phyloP scores from a whole-genome alignment of 306 rosid species.

The Boehmeria nivea region DNA sequence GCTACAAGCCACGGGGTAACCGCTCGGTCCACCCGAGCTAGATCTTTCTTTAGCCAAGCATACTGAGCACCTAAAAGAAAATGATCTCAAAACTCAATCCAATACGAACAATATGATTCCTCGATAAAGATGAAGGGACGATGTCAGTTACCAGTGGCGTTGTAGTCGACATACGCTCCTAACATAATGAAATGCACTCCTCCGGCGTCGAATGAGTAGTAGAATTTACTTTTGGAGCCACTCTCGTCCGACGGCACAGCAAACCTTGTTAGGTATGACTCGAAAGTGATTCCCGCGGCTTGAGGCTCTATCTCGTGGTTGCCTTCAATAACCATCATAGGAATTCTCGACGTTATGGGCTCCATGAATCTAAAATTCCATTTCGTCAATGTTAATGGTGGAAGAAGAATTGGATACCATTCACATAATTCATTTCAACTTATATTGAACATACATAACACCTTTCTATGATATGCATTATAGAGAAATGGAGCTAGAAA shows the following conservation, averaged over 20 bases:
- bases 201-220: conserved; percentile 78
- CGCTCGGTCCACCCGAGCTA: conserved; percentile 39
- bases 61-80: conserved; percentile 66
- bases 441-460: not conserved
- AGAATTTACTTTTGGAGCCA: conserved; percentile 71
- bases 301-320: conserved; percentile 98
- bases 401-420: no score
- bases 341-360: conserved; percentile 63
- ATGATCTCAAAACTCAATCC: not conserved
- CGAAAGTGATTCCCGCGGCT: conserved; percentile 56
- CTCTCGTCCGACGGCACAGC: conserved; percentile 71
- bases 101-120: not conserved
- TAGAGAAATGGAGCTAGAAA: not conserved
- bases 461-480: not conserved
- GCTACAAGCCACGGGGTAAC: conserved; percentile 85
- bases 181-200: conserved; percentile 85
- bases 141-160: conserved; percentile 47
- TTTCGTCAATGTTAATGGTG: not conserved
- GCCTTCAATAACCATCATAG: conserved; percentile 92
- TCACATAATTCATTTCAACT: no score
- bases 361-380: conserved; percentile 70
- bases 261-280: conserved; percentile 68
- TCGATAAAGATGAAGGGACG: not conserved
- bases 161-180: conserved; percentile 85
- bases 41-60: conserved; percentile 71